phyloP scores from a whole-genome alignment of 2,329 filamentous ascomycete species.

The Juglanconis oblonga region DNA sequence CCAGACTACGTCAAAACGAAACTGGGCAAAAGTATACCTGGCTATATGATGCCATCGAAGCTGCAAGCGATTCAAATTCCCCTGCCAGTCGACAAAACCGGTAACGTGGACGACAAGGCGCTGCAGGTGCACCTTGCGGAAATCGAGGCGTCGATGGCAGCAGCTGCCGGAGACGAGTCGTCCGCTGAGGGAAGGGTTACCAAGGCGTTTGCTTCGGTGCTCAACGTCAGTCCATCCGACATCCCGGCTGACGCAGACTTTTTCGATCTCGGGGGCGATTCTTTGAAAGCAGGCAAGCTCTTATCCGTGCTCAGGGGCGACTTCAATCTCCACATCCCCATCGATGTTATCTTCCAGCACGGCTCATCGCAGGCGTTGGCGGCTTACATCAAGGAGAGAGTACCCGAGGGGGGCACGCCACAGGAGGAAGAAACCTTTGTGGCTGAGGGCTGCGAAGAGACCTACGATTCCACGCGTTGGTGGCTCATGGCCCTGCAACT shows the following conservation, averaged over 20 bases:
- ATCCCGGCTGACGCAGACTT: conserved; percentile 44
- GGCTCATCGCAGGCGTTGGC: conserved; percentile 41
- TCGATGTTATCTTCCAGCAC: conserved; percentile 49
- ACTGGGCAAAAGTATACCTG: conserved; percentile 24
- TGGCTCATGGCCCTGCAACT: conserved; percentile 49
- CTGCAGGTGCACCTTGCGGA: conserved; percentile 1
- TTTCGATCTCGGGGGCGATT: conserved; percentile 52
- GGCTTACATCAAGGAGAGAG: conserved; percentile 11
- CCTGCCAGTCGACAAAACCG: conserved; percentile 30
- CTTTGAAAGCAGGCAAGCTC: conserved; percentile 49
- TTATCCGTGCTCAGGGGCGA: conserved; percentile 48
- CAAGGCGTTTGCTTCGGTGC: conserved; percentile 42
- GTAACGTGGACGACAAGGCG: conserved; percentile 13
- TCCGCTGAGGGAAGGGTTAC: conserved; percentile 37
- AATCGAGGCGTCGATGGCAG: not conserved
- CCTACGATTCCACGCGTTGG: conserved; percentile 47
- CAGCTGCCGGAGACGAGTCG: conserved; percentile 19
- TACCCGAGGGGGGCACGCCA: not conserved
- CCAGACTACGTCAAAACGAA: conserved; percentile 9
- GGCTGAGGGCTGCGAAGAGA: conserved; percentile 22
- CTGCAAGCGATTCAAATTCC: conserved; percentile 32
- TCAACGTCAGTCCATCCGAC: conserved; percentile 37
- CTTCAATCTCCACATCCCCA: conserved; percentile 45
- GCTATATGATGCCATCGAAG: conserved; percentile 36
- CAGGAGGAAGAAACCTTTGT: conserved; percentile 6